Evolutionary conservation across 306 rosid genomes (phyloP).

Genomic region (Glycine soja): DNA sequence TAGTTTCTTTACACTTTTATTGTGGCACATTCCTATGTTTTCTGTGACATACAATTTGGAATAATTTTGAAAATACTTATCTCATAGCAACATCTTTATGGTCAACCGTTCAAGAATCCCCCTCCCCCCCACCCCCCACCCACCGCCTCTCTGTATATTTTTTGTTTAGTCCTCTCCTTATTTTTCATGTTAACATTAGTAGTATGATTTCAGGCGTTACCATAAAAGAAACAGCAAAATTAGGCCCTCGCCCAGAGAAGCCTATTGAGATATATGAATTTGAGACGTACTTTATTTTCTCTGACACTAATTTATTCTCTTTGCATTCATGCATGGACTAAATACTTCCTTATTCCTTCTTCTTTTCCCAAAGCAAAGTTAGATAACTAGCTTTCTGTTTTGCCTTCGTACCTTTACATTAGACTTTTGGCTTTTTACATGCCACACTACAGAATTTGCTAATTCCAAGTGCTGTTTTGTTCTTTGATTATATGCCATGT

Average conservation of each 20-base stretch:
- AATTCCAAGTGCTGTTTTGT: slow-evolving; percentile 44
- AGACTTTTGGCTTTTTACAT: slow-evolving; percentile 6
- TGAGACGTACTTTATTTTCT: slow-evolving; percentile 69
- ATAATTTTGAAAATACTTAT: background rate
- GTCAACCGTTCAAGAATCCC: background rate
- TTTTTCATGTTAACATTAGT: slow-evolving; percentile 34
- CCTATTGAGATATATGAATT: slow-evolving; percentile 96
- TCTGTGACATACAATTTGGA: slow-evolving; percentile 18
- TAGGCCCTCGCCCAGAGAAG: slow-evolving; percentile 93
- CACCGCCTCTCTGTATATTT: background rate
- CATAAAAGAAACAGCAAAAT: slow-evolving; percentile 82
- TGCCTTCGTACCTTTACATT: background rate
- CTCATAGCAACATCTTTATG: slow-evolving; percentile 8
- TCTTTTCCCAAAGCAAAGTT: background rate
- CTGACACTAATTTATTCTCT: slow-evolving; percentile 7
- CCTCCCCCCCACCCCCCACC: no score
- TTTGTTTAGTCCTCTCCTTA: background rate
- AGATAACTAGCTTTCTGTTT: no score
- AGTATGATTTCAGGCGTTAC: slow-evolving; percentile 62
- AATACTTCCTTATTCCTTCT: background rate
- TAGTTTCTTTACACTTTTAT: background rate
- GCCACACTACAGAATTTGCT: slow-evolving; percentile 45
- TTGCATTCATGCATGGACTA: background rate
- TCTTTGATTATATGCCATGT: slow-evolving; percentile 40
- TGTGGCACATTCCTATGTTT: slow-evolving; percentile 1